Base-by-base conservation (phyloP, 2,329 filamentous ascomycete genomes). In the Aspergillus terreus region DNA sequence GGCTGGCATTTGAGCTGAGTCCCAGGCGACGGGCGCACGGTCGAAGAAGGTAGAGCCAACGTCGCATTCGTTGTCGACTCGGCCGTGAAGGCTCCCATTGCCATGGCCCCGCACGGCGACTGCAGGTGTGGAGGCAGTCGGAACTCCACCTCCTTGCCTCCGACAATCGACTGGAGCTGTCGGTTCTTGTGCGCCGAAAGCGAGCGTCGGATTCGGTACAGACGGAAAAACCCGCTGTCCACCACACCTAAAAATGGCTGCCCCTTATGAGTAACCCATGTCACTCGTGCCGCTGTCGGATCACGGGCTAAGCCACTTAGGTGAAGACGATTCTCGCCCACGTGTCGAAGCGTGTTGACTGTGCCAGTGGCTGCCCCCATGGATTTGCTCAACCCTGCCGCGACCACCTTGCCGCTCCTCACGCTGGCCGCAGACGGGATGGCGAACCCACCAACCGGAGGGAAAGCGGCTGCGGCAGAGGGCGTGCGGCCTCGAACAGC, bases 91-190 rank as follows among this genome's bases (percentile, higher is more conserved):
- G 82, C 75, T 42, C 79, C 77, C 51, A 80, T 76, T 35, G 84
- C 76, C 6, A 80, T 73, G 9, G 80, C 79, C 1, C 82, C 78
- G 49, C 86, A 75, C 6, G 77, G 66, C 46, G 81, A 78, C 52
- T 86, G 83, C 3, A 86, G 78, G 33, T 88, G 76, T 19, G 76
- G 71, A 35, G 83, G 84, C 27, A 92, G 70, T 53, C 81, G 84
- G 63, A 86, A 83, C 61, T 92, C 88, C 43, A 80, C 78, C 63
- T 85, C 79, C 64, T 83, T 82, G 51, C 74, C 77, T 23, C 79
- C 74, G 41, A 75, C 75, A 15, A 83, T 81, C 33, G 80, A 74
- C 23, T 77, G 72, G 19, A 79, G 76, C 51, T 78, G 75, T 57
- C 78, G 75, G 52, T 78, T 79, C 38, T 80, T 79, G 11, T 80